Base-by-base conservation (phyloP, 2,329 filamentous ascomycete genomes). In the Ophiostoma piceae region DNA sequence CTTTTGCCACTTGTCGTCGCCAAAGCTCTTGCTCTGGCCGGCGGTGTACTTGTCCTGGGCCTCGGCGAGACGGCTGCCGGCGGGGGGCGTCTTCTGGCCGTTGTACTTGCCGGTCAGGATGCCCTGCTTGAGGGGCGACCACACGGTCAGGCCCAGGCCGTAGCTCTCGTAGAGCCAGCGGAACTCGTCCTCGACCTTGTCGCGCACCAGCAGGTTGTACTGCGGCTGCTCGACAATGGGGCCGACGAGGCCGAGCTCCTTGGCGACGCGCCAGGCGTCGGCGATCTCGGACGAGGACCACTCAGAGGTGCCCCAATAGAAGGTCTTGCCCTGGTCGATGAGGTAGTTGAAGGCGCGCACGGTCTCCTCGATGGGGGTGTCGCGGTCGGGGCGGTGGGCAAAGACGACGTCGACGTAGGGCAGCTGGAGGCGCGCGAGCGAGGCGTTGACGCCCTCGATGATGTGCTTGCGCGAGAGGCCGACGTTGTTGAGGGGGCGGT, bases 221-320 rank as follows among this genome's bases (percentile, higher is more conserved):
- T 85, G 81, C 0, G 88, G 88, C 79, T 91, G 89, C 77, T 91
- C 89, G 74, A 88, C 86, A 12, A 89, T 76, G 0, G 88, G 89
- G 0, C 83, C 85, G 67, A 91, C 85, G 68, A 91, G 81, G 5
- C 84, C 82, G 9, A 90, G 81, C 73, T 83, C 82, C 71, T 87
- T 84, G 29, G 89, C 87, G 72, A 80, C 86, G 77, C 72, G 85
- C 77, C 85, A 86, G 1, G 88, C 88, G 71, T 87, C 82, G 6
- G 84, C 83, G 75, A 91, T 90, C 79, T 90, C 88, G 73, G 86
- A 84, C n/a, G 88, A 87, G 69, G 82, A 83, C 88, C 88, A 91
- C 77, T 90, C 88, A 1, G 86, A 89, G 0, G 88, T 91, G 54
- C 88, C 88, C 88, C 89, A 91, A 81, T 91, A 91, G 73, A 91